Evolutionary conservation across 768 basidiomycete species (phyloP), one percentile per base, ranked within the genome.

Genomic region (Suillus bovinus): DNA sequence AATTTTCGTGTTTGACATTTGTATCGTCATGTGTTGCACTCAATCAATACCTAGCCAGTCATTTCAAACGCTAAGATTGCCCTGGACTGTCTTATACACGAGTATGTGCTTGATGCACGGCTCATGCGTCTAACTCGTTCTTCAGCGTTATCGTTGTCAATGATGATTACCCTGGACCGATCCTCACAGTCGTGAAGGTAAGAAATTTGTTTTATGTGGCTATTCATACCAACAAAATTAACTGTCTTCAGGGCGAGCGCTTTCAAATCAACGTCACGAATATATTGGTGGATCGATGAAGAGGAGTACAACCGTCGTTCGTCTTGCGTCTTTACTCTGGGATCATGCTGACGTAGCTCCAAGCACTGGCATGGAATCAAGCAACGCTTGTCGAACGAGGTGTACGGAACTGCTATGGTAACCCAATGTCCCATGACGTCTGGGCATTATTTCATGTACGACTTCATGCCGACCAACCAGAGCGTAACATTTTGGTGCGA

Each of bases 361-460:
- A 46, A n/a, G 56, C 34, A 17, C 61, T 82, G 80, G 81, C 81
- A 82, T 63, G 81, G 81, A 2, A 55, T 82, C 13, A 77, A 78
- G 60, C 80, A 82, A 63, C 56, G 71, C 27, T 65, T 66, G 4
- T 72, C 74, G 5, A 77, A 77, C 5, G 77, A 73, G 55, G 78
- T 79, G 60, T 82, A 84, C 59, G 82, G 82, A 8, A 62, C 70
- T n/a, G 72, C 74, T 1, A 79, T 79, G 63, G 78, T 81, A 16
- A 81, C 76, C 33, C 77, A 79, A 65, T 80, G 78, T 59, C 79
- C 78, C 7, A 80, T 78, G 38, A 65, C 67, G 3, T 69, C 79
- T 0, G 73, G 72, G 1, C 46, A 75, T 27, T 74, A 75, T 1
- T 78, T 74, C 66, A 53, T 70, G 60, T 80, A 83, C 54, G 70